phyloP scores from a whole-genome alignment of 2,329 filamentous ascomycete genomes.

The Emmonsiellopsis sp. region DNA sequence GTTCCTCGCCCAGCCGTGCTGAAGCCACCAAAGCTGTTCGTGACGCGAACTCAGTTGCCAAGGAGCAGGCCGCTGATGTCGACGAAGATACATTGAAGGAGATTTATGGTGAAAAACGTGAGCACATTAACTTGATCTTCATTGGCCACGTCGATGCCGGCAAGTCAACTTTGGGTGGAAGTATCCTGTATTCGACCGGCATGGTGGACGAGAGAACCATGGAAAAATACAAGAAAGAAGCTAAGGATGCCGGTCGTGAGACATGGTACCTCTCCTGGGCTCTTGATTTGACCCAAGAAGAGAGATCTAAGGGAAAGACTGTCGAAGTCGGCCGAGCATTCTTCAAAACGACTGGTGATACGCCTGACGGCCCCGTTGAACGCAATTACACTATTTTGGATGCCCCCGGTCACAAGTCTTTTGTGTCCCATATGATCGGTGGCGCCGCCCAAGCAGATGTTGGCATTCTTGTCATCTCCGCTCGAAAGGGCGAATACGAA shows the following conservation, averaged over 20 bases:
- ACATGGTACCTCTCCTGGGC: constrained; percentile 99
- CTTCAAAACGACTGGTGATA: constrained; percentile 62
- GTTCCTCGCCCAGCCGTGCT: constrained; percentile 61
- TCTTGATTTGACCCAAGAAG: constrained; percentile 92
- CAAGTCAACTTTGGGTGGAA: constrained; percentile 91
- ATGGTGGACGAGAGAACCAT: constrained; percentile 99
- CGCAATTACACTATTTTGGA: constrained; percentile 93
- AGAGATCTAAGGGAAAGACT: constrained; percentile 92
- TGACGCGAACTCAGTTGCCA: constrained; percentile 72
- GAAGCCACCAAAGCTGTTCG: constrained; percentile 51
- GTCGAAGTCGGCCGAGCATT: constrained; percentile 93
- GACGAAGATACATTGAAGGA: constrained; percentile 82
- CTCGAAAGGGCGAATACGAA: constrained; percentile 96
- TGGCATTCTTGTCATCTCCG: constrained; percentile 89
- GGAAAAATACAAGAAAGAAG: constrained; percentile 96
- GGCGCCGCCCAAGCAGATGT: constrained; percentile 89
- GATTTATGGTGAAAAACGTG: constrained; percentile 74
- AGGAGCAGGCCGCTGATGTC: constrained; percentile 70
- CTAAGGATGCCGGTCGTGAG: constrained; percentile 91
- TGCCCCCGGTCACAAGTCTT: constrained; percentile 95
- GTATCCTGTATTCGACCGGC: constrained; percentile 83
- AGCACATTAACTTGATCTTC: constrained; percentile 90
- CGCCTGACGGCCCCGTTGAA: constrained; percentile 52
- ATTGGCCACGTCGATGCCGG: constrained; percentile 97
- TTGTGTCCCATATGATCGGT: constrained; percentile 96